A percentile compares a stretch with the other conserved stretches of the same genome.
Evolutionary conservation across 257 asterid species (phyloP).

Genomic region (Thymus quinquecostatus): DNA sequence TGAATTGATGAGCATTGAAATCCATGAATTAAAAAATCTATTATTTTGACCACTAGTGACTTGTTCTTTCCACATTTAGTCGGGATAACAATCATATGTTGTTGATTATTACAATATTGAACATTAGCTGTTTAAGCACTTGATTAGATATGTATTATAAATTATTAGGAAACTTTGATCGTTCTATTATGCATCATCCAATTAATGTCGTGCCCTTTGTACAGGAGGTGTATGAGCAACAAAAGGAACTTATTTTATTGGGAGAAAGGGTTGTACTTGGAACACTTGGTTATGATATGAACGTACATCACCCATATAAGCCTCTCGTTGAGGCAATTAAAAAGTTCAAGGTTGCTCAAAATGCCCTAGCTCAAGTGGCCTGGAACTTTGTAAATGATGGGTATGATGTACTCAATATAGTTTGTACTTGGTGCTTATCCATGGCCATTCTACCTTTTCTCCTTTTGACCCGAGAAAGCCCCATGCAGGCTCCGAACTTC

Average conservation of each 20-base stretch:
- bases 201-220: constrained; percentile 33
- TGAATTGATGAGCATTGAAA: background rate
- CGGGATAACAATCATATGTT: too few species aligned
- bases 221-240: constrained; percentile 95
- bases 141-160: too few species aligned
- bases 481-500: constrained; percentile 97
- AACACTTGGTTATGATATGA: constrained; percentile 88
- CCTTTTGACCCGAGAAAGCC: constrained; percentile 69
- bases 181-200: background rate
- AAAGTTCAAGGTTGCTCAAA: constrained; percentile 90
- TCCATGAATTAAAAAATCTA: background rate
- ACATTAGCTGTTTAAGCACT: background rate
- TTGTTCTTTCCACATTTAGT: background rate
- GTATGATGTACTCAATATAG: constrained; percentile 51
- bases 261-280: constrained; percentile 94
- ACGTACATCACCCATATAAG: constrained; percentile 85
- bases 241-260: constrained; percentile 74
- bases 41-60: background rate
- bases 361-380: constrained; percentile 96
- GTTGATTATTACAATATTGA: background rate
- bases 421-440: constrained; percentile 42
- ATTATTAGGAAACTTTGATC: background rate
- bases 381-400: constrained; percentile 99
- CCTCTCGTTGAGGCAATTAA: constrained; percentile 96
- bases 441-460: constrained; percentile 50